A percentile compares a stretch with the other conserved stretches of the same genome.
Conservation (phyloP, 208 protist species). For the Crithidia acanthocephali region DNA sequence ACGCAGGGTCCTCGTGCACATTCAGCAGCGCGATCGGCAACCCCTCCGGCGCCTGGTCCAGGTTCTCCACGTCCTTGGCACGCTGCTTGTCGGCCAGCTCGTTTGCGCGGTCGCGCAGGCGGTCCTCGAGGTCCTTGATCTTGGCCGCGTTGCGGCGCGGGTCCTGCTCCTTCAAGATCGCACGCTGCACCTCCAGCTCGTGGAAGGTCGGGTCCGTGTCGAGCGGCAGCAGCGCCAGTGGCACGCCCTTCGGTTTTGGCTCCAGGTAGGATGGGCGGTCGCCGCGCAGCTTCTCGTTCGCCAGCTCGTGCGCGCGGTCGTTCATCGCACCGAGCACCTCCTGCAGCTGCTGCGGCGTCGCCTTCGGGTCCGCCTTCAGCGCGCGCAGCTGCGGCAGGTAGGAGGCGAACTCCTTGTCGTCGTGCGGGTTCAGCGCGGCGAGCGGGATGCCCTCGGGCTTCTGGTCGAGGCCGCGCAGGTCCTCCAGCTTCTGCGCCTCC, state of each 20-base stretch:
- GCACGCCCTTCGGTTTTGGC: conserved; percentile 58
- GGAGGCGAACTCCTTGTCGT: conserved; percentile 52
- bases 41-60: conserved; percentile 65
- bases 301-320: conserved; percentile 66
- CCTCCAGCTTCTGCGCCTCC: conserved; percentile 66
- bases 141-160: conserved; percentile 64
- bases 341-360: conserved; percentile 36
- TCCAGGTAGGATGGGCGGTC: conserved; percentile 70
- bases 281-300: conserved; percentile 48
- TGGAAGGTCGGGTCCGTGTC: conserved; percentile 66
- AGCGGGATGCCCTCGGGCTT: conserved; percentile 69
- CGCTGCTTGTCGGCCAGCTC: conserved; percentile 74
- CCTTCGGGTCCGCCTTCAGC: conserved; percentile 55
- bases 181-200: conserved; percentile 68
- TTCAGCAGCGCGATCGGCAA: conserved; percentile 60
- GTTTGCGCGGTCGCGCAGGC: conserved; percentile 57
- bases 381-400: conserved; percentile 51
- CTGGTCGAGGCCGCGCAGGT: conserved; percentile 62
- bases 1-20: conserved; percentile 59
- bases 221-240: conserved; percentile 63
- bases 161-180: conserved; percentile 59
- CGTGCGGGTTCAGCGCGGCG: conserved; percentile 52
- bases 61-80: conserved; percentile 54
- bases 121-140: conserved; percentile 70
- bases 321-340: conserved; percentile 63